Evolutionary conservation across 2,329 filamentous ascomycete species (phyloP).

Genomic region (Ophiocordyceps sinensis): DNA sequence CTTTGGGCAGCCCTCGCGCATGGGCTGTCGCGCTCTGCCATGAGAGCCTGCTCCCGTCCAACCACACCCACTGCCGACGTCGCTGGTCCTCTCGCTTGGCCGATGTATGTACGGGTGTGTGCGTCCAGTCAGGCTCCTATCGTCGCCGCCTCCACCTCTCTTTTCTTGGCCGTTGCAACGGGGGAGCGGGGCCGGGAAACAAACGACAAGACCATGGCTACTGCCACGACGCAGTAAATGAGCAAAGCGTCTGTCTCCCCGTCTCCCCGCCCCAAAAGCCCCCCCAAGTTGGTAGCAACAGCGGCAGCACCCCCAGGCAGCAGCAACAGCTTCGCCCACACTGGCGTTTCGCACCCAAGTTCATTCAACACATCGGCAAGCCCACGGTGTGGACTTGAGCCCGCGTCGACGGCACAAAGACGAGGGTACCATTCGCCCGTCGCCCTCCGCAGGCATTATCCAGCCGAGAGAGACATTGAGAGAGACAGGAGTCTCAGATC

Average conservation of each 20-base stretch:
- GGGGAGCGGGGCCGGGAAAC: not conserved
- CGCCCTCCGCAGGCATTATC: not conserved
- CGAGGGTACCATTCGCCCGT: not conserved
- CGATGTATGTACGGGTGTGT: not conserved
- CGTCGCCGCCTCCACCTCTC: not conserved
- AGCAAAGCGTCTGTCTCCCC: not conserved
- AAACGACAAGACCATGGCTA: conserved; percentile 1
- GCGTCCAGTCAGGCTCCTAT: not conserved
- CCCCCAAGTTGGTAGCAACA: not conserved
- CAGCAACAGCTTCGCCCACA: too few species aligned
- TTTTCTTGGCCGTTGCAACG: not conserved
- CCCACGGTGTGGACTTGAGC: too few species aligned
- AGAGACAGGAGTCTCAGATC: conserved; percentile 1
- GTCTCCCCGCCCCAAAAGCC: not conserved
- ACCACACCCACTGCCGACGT: not conserved
- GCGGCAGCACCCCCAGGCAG: not conserved
- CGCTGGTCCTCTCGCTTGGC: not conserved
- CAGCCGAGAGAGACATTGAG: not conserved
- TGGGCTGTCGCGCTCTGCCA: not conserved
- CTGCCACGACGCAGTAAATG: not conserved
- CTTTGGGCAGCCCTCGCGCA: conserved; percentile 9
- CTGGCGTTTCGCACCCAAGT: too few species aligned
- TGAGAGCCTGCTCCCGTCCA: not conserved
- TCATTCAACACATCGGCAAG: too few species aligned
- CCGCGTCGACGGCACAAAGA: not conserved